Base-by-base conservation (phyloP, 108 stramenopile species). In the Licmophora abbreviata region DNA sequence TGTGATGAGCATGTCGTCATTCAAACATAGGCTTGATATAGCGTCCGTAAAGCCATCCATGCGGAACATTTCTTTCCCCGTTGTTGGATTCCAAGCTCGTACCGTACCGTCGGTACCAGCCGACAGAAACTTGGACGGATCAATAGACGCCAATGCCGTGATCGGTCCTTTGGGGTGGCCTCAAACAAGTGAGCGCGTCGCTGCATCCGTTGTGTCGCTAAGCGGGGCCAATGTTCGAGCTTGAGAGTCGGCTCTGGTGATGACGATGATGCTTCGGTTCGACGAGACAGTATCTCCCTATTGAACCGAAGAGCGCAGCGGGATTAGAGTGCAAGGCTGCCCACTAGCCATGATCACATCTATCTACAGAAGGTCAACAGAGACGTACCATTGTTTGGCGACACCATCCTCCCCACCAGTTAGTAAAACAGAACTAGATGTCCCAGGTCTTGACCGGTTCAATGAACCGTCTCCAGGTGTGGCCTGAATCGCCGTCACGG, bases 171-270 rank as follows among this genome's bases (percentile, higher is more conserved):
- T 41, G 34, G 56, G 59, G 15, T 68, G 55, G 45, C 65, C 72
- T 50, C 22, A 44, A 81, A 75, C 20, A 81, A n/a, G 51, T 81
- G 80, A 11, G 73, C 61, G 32, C 76, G 51, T 40, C 57, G 61
- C 36, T 71, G 59, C 73, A 77, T 71, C 46, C 76, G 45, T 49
- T 81, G 80, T 21, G 69, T 58, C 1, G 73, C 37, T 4, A 81
- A 41, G 3, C 76, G 61, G 9, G 80, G 80, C 80, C 80, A 81
- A 35, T 77, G 76, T 31, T 77, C 76, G 47, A 77, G 38, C 22
- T 31, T 48, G 8, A 18, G 9, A 11, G 17, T 26, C 1, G 35
- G 34, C 14, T 3, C 52, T n/a, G n/a, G n/a, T n/a, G n/a, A n/a
- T n/a, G n/a, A n/a, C n/a, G n/a, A n/a, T n/a, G n/a, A n/a, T n/a